These are phyloP conservation scores for Rutstroemia sp. DNA, from an alignment of 2,329 filamentous ascomycete genomes.

Conservation along the genomic window DNA sequence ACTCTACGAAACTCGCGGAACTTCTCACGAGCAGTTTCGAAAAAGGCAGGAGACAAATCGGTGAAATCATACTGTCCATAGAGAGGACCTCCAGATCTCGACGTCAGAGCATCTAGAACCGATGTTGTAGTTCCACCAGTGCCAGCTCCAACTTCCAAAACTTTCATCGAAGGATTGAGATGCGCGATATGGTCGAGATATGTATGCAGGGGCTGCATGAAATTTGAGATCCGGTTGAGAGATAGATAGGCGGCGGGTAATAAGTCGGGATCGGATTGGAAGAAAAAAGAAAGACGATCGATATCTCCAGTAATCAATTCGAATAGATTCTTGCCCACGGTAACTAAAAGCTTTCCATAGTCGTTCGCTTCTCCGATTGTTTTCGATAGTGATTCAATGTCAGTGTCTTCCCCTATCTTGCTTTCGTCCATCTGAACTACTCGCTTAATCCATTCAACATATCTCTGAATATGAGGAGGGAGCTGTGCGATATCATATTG, in stretches of 20 bases:
- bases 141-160: slow-evolving; percentile 23
- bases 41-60: slow-evolving; percentile 30
- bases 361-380: neutral
- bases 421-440: neutral
- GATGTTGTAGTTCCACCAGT: slow-evolving; percentile 14
- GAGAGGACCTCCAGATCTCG: neutral
- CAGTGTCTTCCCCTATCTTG: neutral
- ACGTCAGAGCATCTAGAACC: slow-evolving; percentile 8
- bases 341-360: neutral
- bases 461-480: neutral
- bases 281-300: neutral
- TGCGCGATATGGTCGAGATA: slow-evolving; percentile 5
- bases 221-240: neutral
- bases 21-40: slow-evolving; percentile 21
- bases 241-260: neutral
- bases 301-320: neutral
- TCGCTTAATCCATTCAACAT: neutral
- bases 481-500: neutral
- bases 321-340: neutral
- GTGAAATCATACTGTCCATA: slow-evolving; percentile 26
- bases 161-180: slow-evolving; percentile 14
- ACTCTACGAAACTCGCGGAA: slow-evolving; percentile 17
- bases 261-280: neutral
- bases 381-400: neutral
- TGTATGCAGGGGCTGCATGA: neutral